These are phyloP conservation scores for Plasmodium fragile DNA, from an alignment of 169 alveolate species.

Conservation along the genomic window DNA sequence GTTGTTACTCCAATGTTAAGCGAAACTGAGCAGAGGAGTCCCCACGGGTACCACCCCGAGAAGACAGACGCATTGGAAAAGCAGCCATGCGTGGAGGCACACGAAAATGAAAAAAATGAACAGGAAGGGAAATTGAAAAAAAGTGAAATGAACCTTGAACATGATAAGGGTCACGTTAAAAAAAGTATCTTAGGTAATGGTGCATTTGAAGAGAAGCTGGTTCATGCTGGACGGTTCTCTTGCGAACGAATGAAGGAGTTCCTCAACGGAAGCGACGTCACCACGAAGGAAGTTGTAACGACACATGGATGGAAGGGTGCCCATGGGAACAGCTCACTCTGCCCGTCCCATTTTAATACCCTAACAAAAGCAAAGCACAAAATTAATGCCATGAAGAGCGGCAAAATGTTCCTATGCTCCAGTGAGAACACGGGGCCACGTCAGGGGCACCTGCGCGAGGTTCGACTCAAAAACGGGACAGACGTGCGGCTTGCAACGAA, in stretches of 20 bases:
- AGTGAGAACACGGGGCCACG: background rate
- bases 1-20: background rate
- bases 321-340: background rate
- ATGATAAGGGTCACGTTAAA: slow-evolving; percentile 9
- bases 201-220: background rate
- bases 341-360: background rate
- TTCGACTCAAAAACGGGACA: background rate
- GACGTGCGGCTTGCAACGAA: background rate
- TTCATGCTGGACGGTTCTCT: background rate
- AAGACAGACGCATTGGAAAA: background rate
- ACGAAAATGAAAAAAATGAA: background rate
- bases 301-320: background rate
- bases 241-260: background rate
- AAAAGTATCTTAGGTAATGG: background rate
- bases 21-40: background rate
- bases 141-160: slow-evolving; percentile 1
- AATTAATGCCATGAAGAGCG: slow-evolving; percentile 9
- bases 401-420: slow-evolving; percentile 13
- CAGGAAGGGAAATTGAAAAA: background rate
- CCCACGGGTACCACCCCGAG: background rate
- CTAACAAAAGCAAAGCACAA: background rate
- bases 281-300: background rate
- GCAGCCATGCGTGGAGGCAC: background rate
- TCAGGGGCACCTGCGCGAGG: background rate
- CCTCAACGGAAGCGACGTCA: background rate